Conservation (phyloP, 2,329 filamentous ascomycete genomes). For the Zymoseptoria crescenta region DNA sequence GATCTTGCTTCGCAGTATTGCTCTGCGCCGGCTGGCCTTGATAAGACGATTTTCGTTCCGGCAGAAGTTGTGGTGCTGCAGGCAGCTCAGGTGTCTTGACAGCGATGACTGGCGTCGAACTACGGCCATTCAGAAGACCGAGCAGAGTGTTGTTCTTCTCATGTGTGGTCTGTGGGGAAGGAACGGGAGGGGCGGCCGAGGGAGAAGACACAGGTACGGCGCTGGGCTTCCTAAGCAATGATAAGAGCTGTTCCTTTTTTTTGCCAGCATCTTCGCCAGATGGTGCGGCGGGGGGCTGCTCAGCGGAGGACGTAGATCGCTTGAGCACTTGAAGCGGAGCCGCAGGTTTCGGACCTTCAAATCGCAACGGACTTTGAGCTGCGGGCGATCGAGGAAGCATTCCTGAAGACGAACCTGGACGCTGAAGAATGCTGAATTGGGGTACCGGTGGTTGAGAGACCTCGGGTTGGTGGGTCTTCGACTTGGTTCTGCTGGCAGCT, state of each 20-base stretch:
- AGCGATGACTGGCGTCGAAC: slow-evolving; percentile 1
- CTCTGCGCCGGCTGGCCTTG: slow-evolving; percentile 2
- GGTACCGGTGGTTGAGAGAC: slow-evolving; percentile 10
- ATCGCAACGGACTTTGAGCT: slow-evolving; percentile 16
- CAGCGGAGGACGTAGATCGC: slow-evolving; percentile 14
- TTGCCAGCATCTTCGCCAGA: slow-evolving; percentile 13
- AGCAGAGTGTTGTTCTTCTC: slow-evolving; percentile 7
- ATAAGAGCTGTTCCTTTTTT: slow-evolving; percentile 24
- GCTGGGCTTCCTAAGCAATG: slow-evolving; percentile 20
- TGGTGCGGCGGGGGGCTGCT: slow-evolving; percentile 1
- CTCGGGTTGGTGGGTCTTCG: not conserved
- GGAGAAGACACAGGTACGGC: slow-evolving; percentile 1
- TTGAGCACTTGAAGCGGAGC: slow-evolving; percentile 27
- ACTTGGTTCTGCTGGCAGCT: slow-evolving; percentile 7
- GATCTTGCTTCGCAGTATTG: slow-evolving; percentile 16
- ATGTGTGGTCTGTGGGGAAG: not conserved
- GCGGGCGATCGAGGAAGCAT: slow-evolving; percentile 12
- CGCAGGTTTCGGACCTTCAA: slow-evolving; percentile 17
- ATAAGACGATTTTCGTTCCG: slow-evolving; percentile 13
- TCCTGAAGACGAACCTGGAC: slow-evolving; percentile 18
- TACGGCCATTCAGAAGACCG: slow-evolving; percentile 9
- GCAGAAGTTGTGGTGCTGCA: slow-evolving; percentile 20
- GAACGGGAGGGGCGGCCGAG: not conserved
- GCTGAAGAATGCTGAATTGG: slow-evolving; percentile 24
- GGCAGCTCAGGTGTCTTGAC: slow-evolving; percentile 19